Percentiles rank a stretch among this genome's conserved stretches.
These are phyloP conservation scores for Calamus simplicifolius DNA, from an alignment of 176 grass and related monocot genomes.

Conservation along the genomic window DNA sequence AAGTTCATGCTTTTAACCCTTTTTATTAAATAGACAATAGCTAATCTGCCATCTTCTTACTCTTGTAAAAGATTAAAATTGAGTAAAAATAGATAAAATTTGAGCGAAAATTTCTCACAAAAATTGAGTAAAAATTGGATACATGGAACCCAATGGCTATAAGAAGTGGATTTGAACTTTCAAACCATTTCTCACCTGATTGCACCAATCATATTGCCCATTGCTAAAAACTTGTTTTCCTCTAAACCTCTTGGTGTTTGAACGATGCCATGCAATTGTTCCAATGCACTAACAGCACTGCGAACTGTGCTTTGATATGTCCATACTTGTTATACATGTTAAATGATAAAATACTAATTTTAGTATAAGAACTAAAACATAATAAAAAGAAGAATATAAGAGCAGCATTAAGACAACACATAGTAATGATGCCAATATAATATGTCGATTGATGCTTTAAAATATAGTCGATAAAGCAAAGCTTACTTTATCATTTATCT, in stretches of 20 bases:
- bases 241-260: constrained; percentile 42
- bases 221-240: constrained; percentile 29
- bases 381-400: not conserved
- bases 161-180: not conserved
- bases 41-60: too few relatives aligned
- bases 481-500: too few relatives aligned
- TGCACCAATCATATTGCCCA: constrained; percentile 38
- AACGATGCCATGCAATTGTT: constrained; percentile 25
- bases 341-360: not conserved
- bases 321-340: constrained; percentile 29
- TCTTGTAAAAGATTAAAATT: too few relatives aligned
- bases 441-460: too few relatives aligned
- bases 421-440: too few relatives aligned
- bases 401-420: not conserved
- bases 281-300: constrained; percentile 39
- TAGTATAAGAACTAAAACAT: not conserved
- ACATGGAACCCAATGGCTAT: too few relatives aligned
- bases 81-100: too few relatives aligned
- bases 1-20: too few relatives aligned
- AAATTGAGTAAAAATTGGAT: too few relatives aligned
- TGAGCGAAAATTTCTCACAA: too few relatives aligned
- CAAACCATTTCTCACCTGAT: constrained; percentile 33
- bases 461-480: too few relatives aligned
- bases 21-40: too few relatives aligned
- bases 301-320: constrained; percentile 30